Percentiles rank a stretch among this genome's conserved stretches.
Conservation (phyloP, 768 basidiomycete genomes). For the Multifurca ochricompacta region DNA sequence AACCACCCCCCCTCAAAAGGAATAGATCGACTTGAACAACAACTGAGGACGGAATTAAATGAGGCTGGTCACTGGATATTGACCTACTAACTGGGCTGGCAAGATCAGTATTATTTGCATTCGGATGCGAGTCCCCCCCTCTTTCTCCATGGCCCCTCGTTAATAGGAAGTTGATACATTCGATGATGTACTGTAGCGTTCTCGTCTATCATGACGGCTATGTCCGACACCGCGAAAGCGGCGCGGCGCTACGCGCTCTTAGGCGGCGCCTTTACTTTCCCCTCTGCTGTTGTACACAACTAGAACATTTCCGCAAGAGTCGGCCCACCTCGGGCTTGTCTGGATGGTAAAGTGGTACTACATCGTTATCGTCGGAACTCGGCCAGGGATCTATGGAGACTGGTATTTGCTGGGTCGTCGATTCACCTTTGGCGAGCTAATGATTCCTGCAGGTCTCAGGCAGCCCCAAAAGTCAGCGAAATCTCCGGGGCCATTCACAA, state of each 20-base stretch:
- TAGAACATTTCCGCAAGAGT: neutral
- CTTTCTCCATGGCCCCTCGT: neutral
- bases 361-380: slow-evolving; percentile 7
- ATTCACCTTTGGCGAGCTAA: neutral
- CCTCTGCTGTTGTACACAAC: neutral
- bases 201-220: slow-evolving; percentile 9
- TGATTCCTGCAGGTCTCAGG: slow-evolving; percentile 4
- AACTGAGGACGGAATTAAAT: neutral
- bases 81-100: no score
- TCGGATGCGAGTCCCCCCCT: no score
- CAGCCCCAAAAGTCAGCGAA: slow-evolving; percentile 1
- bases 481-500: slow-evolving; percentile 7
- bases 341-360: slow-evolving; percentile 4
- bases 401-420: slow-evolving; percentile 9
- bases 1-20: neutral
- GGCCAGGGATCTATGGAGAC: slow-evolving; percentile 3
- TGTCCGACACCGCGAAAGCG: slow-evolving; percentile 6
- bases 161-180: neutral
- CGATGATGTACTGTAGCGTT: neutral
- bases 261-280: neutral
- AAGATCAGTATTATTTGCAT: no score
- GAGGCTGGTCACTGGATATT: no score
- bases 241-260: neutral
- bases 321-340: neutral
- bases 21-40: no score